A percentile compares a stretch with the other conserved stretches of the same genome.
These are phyloP conservation scores for Cyclotella kingstonii DNA, from an alignment of 108 stramenopile species.

Conservation along the genomic window DNA sequence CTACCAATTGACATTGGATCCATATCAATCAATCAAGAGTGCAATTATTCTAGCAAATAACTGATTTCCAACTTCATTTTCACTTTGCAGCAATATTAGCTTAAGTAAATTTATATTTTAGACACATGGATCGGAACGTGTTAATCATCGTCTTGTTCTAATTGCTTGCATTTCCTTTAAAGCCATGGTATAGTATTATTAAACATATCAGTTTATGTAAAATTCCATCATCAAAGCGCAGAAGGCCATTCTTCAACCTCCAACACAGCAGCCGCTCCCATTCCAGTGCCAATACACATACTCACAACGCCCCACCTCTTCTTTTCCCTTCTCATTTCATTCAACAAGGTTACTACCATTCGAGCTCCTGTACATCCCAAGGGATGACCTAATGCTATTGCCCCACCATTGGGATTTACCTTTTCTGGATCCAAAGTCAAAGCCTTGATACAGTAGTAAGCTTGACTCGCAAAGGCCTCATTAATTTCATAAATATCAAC, in stretches of 20 bases:
- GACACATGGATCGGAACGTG: no score
- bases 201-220: neutral
- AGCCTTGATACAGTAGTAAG: constrained; percentile 68
- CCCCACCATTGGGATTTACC: constrained; percentile 96
- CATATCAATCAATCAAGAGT: no score
- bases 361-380: constrained; percentile 95
- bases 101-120: no score
- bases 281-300: constrained; percentile 98
- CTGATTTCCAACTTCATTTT: no score
- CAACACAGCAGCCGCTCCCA: constrained; percentile 95
- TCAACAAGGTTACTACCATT: constrained; percentile 85
- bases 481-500: constrained; percentile 97
- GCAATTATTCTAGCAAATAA: no score
- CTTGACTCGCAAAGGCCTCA: constrained; percentile 96
- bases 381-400: constrained; percentile 96
- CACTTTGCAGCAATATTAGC: no score
- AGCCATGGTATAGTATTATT: no score
- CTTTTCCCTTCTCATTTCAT: constrained; percentile 79
- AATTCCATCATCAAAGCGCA: constrained; percentile 8
- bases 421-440: constrained; percentile 61
- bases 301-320: constrained; percentile 76
- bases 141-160: no score
- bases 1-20: no score
- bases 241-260: constrained; percentile 63
- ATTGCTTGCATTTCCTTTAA: no score